These are phyloP conservation scores for Dipodascus geniculatus DNA, from an alignment of 805 yeast genomes.

Conservation along the genomic window DNA sequence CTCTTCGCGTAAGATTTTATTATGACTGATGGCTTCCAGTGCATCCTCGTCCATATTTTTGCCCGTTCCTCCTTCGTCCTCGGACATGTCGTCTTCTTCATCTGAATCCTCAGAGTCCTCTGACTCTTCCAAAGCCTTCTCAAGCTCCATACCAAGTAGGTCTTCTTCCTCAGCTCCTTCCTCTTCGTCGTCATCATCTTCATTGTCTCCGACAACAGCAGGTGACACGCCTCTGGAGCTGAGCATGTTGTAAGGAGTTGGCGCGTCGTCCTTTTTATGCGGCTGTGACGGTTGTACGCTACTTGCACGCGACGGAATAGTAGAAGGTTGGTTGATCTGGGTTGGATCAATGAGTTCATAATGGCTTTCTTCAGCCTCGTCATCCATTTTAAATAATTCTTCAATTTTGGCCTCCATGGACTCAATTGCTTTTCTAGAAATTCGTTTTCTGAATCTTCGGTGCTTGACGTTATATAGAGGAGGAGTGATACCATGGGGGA, in stretches of 20 bases:
- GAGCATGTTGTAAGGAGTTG: conserved; percentile 24
- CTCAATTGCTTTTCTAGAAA: conserved; percentile 60
- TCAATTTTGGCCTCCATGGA: conserved; percentile 71
- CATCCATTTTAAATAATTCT: conserved; percentile 62
- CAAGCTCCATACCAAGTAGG: conserved; percentile 25
- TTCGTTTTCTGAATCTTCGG: conserved; percentile 58
- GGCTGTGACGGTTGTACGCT: conserved; percentile 9
- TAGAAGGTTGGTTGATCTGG: conserved; percentile 2
- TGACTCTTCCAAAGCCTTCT: conserved; percentile 36
- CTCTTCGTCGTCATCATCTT: conserved; percentile 19
- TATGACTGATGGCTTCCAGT: conserved; percentile 45
- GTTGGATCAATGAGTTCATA: conserved; percentile 53
- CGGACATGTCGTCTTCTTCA: conserved; percentile 39
- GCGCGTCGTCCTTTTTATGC: conserved; percentile 14
- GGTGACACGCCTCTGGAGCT: conserved; percentile 16
- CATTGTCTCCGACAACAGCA: conserved; percentile 16
- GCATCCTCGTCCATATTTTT: conserved; percentile 42
- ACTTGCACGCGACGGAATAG: conserved; percentile 14
- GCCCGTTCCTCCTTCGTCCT: conserved; percentile 31
- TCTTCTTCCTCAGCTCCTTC: conserved; percentile 19
- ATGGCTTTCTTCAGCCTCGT: conserved; percentile 67
- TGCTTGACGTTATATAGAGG: conserved; percentile 65
- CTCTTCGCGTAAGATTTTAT: conserved; percentile 72
- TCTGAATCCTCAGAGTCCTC: conserved; percentile 40
- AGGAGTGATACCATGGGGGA: conserved; percentile 72